Evolutionary conservation across 805 yeast species (phyloP).

Genomic region (Starmerella floricola): DNA sequence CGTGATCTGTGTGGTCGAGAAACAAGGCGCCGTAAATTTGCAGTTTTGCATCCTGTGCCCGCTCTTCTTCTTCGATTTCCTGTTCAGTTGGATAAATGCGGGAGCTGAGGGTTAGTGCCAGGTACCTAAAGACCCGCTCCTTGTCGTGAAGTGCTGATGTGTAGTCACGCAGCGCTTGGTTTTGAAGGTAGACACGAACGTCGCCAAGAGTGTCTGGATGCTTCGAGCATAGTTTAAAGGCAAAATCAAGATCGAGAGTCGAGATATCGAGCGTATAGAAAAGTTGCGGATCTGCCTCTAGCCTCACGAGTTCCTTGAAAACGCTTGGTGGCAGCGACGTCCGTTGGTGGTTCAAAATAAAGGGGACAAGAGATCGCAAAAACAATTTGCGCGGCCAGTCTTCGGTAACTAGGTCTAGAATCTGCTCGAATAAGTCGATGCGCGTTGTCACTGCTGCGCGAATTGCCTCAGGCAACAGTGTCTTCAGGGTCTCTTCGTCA

Average conservation of each 20-base stretch:
- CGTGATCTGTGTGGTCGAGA: constrained; percentile 28
- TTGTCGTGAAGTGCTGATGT: constrained; percentile 27
- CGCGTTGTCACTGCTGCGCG: constrained; percentile 26
- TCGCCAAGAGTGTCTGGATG: constrained; percentile 41
- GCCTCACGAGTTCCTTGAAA: constrained; percentile 47
- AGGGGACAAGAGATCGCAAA: constrained; percentile 42
- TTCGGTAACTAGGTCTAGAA: constrained; percentile 35
- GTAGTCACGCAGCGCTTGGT: constrained; percentile 52
- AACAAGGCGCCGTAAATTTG: constrained; percentile 47
- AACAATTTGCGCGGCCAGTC: constrained; percentile 30
- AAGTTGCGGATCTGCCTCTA: constrained; percentile 47
- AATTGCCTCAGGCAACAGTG: constrained; percentile 33
- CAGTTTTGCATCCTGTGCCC: constrained; percentile 34
- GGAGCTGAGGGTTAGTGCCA: constrained; percentile 62
- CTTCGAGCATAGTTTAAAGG: constrained; percentile 48
- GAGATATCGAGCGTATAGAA: constrained; percentile 56
- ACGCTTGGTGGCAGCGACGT: constrained; percentile 48
- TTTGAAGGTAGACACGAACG: constrained; percentile 61
- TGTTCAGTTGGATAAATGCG: constrained; percentile 64
- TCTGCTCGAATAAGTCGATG: constrained; percentile 23
- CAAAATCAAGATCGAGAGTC: constrained; percentile 65
- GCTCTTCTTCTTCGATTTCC: constrained; percentile 29
- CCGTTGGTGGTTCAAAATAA: constrained; percentile 39
- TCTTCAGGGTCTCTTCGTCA: constrained; percentile 23
- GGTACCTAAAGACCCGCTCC: constrained; percentile 38